phyloP scores from a whole-genome alignment of 495 filamentous ascomycete genomes.

The Lasiosphaeria ovina region DNA sequence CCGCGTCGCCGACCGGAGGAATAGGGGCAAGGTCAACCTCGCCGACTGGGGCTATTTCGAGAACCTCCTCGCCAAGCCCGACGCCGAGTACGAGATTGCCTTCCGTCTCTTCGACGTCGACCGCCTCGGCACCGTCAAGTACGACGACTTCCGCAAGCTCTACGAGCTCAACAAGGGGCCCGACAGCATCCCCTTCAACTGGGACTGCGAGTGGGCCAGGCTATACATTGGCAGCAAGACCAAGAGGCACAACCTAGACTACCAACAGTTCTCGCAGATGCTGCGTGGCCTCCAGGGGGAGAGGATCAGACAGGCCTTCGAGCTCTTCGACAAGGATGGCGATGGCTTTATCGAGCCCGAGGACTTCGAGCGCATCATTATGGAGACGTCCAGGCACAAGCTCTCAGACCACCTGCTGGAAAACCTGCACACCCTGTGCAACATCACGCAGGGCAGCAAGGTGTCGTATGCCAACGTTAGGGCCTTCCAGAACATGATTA shows the following conservation, averaged over 20 bases:
- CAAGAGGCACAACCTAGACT: constrained; percentile 84
- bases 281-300: constrained; percentile 93
- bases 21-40: constrained; percentile 67
- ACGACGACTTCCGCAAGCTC: constrained; percentile 75
- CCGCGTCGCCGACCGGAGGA: constrained; percentile 76
- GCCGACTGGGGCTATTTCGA: constrained; percentile 90
- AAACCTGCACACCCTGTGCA: constrained; percentile 90
- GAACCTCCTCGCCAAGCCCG: constrained; percentile 88
- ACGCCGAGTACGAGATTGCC: constrained; percentile 98
- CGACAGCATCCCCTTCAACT: constrained; percentile 87
- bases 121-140: constrained; percentile 77
- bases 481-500: constrained; percentile 94
- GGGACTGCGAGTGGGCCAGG: constrained; percentile 95
- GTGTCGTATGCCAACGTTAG: constrained; percentile 97
- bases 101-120: constrained; percentile 92
- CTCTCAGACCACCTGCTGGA: constrained; percentile 95
- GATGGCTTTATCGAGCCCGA: constrained; percentile 97
- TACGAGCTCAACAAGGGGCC: constrained; percentile 81
- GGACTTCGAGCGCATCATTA: constrained; percentile 93
- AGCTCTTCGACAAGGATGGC: constrained; percentile 83
- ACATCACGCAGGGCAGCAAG: constrained; percentile 86
- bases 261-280: constrained; percentile 98
- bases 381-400: constrained; percentile 92
- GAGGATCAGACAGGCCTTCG: constrained; percentile 91
- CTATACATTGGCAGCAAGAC: constrained; percentile 86